Percentiles rank a stretch among this genome's conserved stretches.
These are phyloP conservation scores for Pleurotus tuber-regium DNA, from an alignment of 768 basidiomycete genomes.

Conservation along the genomic window DNA sequence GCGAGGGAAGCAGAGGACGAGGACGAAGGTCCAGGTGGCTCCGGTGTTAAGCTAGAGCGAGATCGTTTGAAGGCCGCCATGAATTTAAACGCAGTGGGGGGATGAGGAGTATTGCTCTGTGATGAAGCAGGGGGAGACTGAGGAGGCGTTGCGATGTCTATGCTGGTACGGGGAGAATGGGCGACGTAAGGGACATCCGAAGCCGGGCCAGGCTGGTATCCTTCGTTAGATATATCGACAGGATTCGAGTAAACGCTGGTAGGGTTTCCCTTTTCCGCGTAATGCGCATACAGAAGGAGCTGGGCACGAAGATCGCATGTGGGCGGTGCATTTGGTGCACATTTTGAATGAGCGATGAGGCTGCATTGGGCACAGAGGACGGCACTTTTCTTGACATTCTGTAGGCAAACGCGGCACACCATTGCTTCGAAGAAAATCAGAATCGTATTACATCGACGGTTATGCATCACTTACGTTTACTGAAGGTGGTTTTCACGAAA, in stretches of 20 bases:
- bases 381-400: conserved; percentile 79
- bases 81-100: conserved; percentile 64
- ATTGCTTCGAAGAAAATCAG: conserved; percentile 54
- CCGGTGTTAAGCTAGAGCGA: conserved; percentile 52
- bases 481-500: conserved; percentile 91
- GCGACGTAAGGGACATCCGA: conserved; percentile 57
- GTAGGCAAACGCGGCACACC: conserved; percentile 80
- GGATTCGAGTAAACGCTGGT: conserved; percentile 52
- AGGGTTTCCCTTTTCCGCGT: conserved; percentile 66
- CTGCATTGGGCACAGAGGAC: conserved; percentile 89
- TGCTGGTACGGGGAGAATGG: conserved; percentile 45
- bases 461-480: conserved; percentile 65
- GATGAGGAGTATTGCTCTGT: conserved; percentile 26
- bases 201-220: conserved; percentile 31
- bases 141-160: conserved; percentile 39
- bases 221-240: conserved; percentile 40
- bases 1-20: conserved; percentile 28
- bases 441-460: background rate
- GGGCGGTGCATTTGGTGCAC: conserved; percentile 67
- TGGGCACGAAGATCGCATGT: conserved; percentile 83
- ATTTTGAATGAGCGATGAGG: conserved; percentile 83
- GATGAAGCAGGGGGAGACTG: conserved; percentile 25
- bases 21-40: conserved; percentile 29
- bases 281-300: conserved; percentile 74
- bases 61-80: conserved; percentile 65